A percentile compares a stretch with the other conserved stretches of the same genome.
These are phyloP conservation scores for Hortiboletus campestris DNA, from an alignment of 768 basidiomycete species.

Conservation along the genomic window DNA sequence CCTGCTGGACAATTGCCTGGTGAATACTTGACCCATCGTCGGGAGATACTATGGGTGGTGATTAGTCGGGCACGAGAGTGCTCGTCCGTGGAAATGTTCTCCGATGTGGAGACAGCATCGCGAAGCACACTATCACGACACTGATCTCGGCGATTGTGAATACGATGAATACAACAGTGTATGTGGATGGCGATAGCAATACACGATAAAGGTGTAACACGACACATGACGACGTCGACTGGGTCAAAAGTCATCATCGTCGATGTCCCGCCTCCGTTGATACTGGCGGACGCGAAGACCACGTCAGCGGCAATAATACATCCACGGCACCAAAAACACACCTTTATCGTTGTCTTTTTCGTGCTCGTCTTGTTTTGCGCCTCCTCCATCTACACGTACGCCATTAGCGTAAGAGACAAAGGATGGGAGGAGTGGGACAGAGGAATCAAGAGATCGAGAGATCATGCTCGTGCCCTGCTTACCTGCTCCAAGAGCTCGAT, in stretches of 20 bases:
- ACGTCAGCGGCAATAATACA: background rate
- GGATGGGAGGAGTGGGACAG: background rate
- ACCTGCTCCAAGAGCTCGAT: conserved; percentile 88
- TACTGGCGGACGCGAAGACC: conserved; percentile 36
- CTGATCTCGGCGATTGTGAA: background rate
- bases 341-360: conserved; percentile 62
- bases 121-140: background rate
- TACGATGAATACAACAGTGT: conserved; percentile 1
- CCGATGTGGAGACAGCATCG: background rate
- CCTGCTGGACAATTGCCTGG: background rate
- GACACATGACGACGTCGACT: background rate
- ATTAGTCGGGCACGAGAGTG: background rate
- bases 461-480: background rate
- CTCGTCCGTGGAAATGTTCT: background rate
- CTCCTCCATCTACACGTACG: conserved; percentile 48
- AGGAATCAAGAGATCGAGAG: background rate
- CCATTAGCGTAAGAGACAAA: background rate
- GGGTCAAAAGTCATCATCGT: conserved; percentile 53
- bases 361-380: conserved; percentile 46
- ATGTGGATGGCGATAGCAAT: background rate
- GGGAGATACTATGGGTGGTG: background rate
- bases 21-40: background rate
- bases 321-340: conserved; percentile 22
- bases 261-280: conserved; percentile 64
- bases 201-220: background rate